Evolutionary conservation across 2,329 filamentous ascomycete species (phyloP).

Genomic region (Ploettnerulaceae sp.): DNA sequence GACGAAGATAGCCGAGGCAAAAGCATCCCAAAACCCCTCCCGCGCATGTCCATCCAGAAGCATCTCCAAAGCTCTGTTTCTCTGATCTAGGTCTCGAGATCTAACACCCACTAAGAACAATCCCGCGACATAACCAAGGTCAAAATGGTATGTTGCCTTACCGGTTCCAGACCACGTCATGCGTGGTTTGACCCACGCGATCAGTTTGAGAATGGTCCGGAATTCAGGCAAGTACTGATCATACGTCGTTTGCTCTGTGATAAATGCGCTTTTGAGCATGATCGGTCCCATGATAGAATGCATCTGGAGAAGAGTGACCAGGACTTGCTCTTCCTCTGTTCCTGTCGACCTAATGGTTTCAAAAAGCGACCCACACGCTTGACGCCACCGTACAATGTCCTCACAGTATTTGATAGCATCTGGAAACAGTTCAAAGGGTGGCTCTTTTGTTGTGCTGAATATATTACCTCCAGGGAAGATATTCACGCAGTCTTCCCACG

Average conservation of each 20-base stretch:
- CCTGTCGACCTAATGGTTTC: not conserved
- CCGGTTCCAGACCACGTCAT: not conserved
- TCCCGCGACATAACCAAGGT: constrained; percentile 6
- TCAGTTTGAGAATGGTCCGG: constrained; percentile 3
- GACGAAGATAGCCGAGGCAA: not conserved
- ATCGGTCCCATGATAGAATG: constrained; percentile 11
- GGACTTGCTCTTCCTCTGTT: constrained; percentile 9
- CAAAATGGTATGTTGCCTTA: constrained; percentile 5
- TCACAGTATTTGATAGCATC: constrained; percentile 7
- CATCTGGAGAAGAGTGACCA: constrained; percentile 4
- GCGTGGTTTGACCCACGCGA: constrained; percentile 5
- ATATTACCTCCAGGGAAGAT: constrained; percentile 12
- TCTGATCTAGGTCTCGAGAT: constrained; percentile 4
- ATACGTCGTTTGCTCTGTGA: constrained; percentile 7
- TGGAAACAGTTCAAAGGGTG: constrained; percentile 5
- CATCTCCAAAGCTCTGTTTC: constrained; percentile 7
- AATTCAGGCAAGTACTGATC: constrained; percentile 12
- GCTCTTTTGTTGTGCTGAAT: constrained; percentile 9
- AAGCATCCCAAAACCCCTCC: constrained; percentile 13
- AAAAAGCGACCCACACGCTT: constrained; percentile 2
- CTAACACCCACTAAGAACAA: constrained; percentile 4
- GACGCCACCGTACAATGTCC: constrained; percentile 8
- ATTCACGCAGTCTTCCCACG: constrained; percentile 9
- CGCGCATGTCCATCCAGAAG: not conserved
- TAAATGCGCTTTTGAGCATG: constrained; percentile 13